A percentile compares a stretch with the other conserved stretches of the same genome.
Evolutionary conservation across 148 eudicot genomes (phyloP).

Genomic region (Rhododendron kiyosumense): DNA sequence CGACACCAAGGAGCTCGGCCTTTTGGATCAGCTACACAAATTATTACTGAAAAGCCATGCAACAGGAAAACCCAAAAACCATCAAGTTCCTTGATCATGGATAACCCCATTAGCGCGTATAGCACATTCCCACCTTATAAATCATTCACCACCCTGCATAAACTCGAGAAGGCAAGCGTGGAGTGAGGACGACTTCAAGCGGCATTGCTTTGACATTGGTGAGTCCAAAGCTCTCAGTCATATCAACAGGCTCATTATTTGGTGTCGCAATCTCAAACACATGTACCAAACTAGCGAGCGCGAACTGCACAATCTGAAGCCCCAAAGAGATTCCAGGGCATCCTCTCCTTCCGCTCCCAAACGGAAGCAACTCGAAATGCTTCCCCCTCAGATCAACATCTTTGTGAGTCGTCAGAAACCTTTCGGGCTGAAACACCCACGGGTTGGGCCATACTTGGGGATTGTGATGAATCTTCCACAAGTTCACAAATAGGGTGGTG

Average conservation of each 20-base stretch:
- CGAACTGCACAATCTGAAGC: not conserved
- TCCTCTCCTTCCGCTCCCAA: constrained; percentile 17
- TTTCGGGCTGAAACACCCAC: too few species aligned
- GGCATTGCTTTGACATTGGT: constrained; percentile 19
- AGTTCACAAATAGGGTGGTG: too few species aligned
- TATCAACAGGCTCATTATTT: constrained; percentile 1
- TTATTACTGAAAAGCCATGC: too few species aligned
- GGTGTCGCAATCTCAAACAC: constrained; percentile 7
- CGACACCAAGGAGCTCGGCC: too few species aligned
- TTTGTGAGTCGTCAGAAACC: not conserved
- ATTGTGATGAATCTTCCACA: too few species aligned
- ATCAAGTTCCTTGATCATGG: too few species aligned
- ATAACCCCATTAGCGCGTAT: too few species aligned
- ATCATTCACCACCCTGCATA: not conserved
- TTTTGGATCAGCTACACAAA: too few species aligned
- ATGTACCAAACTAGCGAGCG: constrained; percentile 11
- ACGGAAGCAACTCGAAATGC: constrained; percentile 20
- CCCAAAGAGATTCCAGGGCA: constrained; percentile 21
- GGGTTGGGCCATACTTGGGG: too few species aligned
- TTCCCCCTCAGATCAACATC: constrained; percentile 17
- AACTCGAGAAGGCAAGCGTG: not conserved
- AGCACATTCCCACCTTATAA: not conserved
- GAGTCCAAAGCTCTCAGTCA: constrained; percentile 13
- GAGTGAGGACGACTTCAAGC: constrained; percentile 9
- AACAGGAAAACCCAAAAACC: too few species aligned